phyloP scores from a whole-genome alignment of 2,329 filamentous ascomycete species.

The Fonsecaea erecta region DNA sequence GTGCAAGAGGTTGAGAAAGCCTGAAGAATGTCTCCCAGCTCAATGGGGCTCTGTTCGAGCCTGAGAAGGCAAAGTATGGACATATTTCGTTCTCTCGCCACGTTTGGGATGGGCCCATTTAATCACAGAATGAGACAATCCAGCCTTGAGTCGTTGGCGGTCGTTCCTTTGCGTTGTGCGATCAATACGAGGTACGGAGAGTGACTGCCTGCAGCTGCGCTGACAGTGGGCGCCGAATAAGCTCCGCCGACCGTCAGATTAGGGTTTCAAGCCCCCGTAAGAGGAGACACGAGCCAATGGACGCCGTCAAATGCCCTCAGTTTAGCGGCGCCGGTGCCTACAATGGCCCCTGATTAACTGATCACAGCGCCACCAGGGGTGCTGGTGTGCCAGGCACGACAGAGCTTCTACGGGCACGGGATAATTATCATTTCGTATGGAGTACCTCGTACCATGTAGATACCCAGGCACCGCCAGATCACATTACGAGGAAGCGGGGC shows the following conservation, averaged over 20 bases:
- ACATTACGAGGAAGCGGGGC: not conserved
- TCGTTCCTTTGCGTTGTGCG: not conserved
- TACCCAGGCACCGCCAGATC: not conserved
- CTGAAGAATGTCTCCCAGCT: not conserved
- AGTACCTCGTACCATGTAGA: too few species aligned
- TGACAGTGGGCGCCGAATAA: not conserved
- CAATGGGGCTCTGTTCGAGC: not conserved
- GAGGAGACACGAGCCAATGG: not conserved
- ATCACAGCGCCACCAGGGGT: not conserved
- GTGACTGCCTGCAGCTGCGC: not conserved
- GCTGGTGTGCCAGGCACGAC: not conserved
- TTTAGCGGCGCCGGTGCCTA: not conserved
- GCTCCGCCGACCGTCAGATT: too few species aligned
- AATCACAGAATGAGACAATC: not conserved
- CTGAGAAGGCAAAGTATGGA: not conserved
- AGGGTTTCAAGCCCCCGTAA: not conserved
- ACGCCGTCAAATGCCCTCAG: not conserved
- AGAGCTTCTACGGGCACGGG: too few species aligned
- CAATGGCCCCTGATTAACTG: not conserved
- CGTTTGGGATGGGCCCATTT: not conserved
- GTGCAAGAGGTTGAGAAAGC: slow-evolving; percentile 28
- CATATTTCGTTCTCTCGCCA: not conserved
- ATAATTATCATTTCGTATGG: too few species aligned
- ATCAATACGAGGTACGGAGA: not conserved
- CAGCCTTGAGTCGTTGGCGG: not conserved